Conservation (phyloP, 768 basidiomycete genomes). For the Sporobolomyces phaffii region DNA sequence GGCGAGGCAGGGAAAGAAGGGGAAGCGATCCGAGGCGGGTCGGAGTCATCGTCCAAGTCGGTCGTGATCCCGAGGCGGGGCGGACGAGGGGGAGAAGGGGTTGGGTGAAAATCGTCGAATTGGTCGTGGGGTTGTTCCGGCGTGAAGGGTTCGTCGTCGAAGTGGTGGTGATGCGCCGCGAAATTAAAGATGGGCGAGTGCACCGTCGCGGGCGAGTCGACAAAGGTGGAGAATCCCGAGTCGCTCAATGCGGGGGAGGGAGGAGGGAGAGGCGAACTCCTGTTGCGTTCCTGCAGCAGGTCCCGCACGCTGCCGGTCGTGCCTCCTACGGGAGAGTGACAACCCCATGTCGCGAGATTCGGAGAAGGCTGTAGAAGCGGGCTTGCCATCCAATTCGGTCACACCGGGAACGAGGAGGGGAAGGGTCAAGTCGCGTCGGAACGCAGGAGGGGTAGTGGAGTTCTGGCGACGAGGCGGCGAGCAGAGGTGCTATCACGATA, state of each 20-base stretch:
- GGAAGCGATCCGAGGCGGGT: conserved; percentile 5
- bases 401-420: background rate
- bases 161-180: conserved; percentile 15
- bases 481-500: background rate
- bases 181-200: conserved; percentile 28
- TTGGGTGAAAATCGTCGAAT: background rate
- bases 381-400: background rate
- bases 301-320: conserved; percentile 4
- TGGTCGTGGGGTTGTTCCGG: background rate
- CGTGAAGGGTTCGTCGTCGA: conserved; percentile 8
- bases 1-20: conserved; percentile 11
- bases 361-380: conserved; percentile 14
- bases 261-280: conserved; percentile 16
- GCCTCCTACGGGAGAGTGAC: background rate
- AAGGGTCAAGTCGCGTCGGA: background rate
- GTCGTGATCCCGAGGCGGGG: conserved; percentile 1
- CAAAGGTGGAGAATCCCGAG: conserved; percentile 17
- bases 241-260: conserved; percentile 17
- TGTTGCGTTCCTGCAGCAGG: conserved; percentile 15
- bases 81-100: background rate
- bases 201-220: background rate
- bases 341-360: background rate
- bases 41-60: background rate
- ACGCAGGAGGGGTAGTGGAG: background rate
- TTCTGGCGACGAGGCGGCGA: too few relatives aligned